Base-by-base conservation (phyloP, 805 yeast genomes). In the Candida xiaguanensis region DNA sequence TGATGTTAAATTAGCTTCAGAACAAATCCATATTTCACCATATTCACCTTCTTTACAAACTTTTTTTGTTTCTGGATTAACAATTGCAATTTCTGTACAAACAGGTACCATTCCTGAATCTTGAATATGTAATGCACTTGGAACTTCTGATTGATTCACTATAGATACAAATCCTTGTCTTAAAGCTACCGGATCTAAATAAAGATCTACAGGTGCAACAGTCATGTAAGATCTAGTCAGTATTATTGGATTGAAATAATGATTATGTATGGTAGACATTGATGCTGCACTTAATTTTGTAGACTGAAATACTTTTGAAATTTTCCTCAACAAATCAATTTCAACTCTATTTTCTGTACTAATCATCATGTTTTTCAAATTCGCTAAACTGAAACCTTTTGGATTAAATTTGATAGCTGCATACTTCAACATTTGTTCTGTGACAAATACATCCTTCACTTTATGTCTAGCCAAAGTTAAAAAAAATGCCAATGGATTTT, bases 31-130 rank as follows among this genome's bases (percentile, higher is more conserved):
- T 28, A 93, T 88, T 62, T 93, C 99, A 24, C 99, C 99, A 58
- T 78, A 80, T 59, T 93, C 99, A 6, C 98, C 97, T 37, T 81
- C 82, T 42, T 75, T 78, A 55, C 99, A 91, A 9, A 89, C 66
- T 39, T 70, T 66, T 32, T 75, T 61, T 0, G 97, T 91, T 55
- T 93, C 97, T 1, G 99, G 99, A 48, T 93, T 93, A 3, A 93
- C 97, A 43, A 93, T 85, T 1, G 95, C 93, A 24, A 93, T 78
- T 53, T 90, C 95, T 0, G 98, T 87, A 55, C 95, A 86, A 7
- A 89, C 90, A 1, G 97, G 95, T 0, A 90, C 97, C 72, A 91
- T 85, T 9, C 99, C 99, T 0, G 95, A 86, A 53, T 93, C 99
- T 54, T 89, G 96, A 7, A 93, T 63, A 41, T 81, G 82, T 37